phyloP scores from a whole-genome alignment of 1,284 basidiomycete genomes.

The Psilocybe mexicana region DNA sequence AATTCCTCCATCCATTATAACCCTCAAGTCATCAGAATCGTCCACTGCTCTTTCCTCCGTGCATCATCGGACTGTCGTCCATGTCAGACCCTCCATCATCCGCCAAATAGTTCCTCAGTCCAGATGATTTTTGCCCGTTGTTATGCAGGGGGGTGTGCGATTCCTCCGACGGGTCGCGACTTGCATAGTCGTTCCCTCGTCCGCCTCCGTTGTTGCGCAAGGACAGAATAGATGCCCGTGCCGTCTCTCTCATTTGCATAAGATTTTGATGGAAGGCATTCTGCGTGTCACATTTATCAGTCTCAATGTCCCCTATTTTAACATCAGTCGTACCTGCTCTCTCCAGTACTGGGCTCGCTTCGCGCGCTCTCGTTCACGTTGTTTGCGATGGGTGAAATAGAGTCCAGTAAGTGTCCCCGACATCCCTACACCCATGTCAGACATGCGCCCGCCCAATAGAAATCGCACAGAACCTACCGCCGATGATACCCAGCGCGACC shows the following conservation, averaged over 20 bases:
- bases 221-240: constrained; percentile 62
- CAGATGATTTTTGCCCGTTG: constrained; percentile 50
- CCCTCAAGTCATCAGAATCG: constrained; percentile 12
- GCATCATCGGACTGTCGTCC: constrained; percentile 47
- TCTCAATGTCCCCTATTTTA: neutral
- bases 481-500: constrained; percentile 72
- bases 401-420: constrained; percentile 65
- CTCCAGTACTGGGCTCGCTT: constrained; percentile 86
- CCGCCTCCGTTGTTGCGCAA: constrained; percentile 46
- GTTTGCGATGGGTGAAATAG: constrained; percentile 69
- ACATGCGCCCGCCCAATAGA: neutral
- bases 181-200: constrained; percentile 48
- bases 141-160: constrained; percentile 55
- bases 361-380: constrained; percentile 74
- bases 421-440: constrained; percentile 53
- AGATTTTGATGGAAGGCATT: constrained; percentile 79
- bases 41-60: constrained; percentile 26
- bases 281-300: constrained; percentile 33
- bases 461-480: constrained; percentile 46
- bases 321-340: constrained; percentile 59
- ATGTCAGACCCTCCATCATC: constrained; percentile 49
- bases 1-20: too few relatives aligned
- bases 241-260: constrained; percentile 72
- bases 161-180: constrained; percentile 54
- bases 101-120: constrained; percentile 53